Evolutionary conservation across 495 filamentous ascomycete species (phyloP).

Genomic region (Neurospora terricola): DNA sequence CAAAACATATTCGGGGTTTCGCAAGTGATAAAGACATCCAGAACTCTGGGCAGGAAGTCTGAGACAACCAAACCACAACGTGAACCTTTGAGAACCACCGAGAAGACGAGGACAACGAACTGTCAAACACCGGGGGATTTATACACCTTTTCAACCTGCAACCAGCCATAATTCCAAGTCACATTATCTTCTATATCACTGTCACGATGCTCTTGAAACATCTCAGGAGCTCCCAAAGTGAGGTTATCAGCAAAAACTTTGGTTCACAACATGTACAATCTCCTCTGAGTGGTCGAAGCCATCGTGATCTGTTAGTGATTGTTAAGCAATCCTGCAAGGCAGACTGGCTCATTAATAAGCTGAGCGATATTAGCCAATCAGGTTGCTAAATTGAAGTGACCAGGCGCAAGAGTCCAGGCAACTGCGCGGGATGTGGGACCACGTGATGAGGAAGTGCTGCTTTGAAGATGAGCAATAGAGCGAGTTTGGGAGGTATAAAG

Average conservation of each 20-base stretch:
- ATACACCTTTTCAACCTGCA: background rate
- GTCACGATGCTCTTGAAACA: background rate
- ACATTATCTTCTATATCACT: background rate
- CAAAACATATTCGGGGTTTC: background rate
- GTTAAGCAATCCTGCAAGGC: slow-evolving; percentile 9
- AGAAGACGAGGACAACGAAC: background rate
- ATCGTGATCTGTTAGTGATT: background rate
- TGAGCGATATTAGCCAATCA: slow-evolving; percentile 7
- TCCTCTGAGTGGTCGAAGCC: background rate
- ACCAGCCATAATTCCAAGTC: background rate
- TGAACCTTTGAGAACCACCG: background rate
- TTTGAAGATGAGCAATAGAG: background rate
- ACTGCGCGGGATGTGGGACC: background rate
- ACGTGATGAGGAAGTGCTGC: slow-evolving; percentile 6
- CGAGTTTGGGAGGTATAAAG: background rate
- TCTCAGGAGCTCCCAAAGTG: background rate
- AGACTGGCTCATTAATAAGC: slow-evolving; percentile 17
- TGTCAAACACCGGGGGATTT: slow-evolving; percentile 5
- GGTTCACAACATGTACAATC: background rate
- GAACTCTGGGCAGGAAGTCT: background rate
- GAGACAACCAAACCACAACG: background rate
- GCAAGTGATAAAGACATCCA: background rate
- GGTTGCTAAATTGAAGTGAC: slow-evolving; percentile 5
- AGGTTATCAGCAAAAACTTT: background rate
- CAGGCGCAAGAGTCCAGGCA: slow-evolving; percentile 5